phyloP scores from a whole-genome alignment of 495 filamentous ascomycete species.

The Hypoxylon cercidicola region DNA sequence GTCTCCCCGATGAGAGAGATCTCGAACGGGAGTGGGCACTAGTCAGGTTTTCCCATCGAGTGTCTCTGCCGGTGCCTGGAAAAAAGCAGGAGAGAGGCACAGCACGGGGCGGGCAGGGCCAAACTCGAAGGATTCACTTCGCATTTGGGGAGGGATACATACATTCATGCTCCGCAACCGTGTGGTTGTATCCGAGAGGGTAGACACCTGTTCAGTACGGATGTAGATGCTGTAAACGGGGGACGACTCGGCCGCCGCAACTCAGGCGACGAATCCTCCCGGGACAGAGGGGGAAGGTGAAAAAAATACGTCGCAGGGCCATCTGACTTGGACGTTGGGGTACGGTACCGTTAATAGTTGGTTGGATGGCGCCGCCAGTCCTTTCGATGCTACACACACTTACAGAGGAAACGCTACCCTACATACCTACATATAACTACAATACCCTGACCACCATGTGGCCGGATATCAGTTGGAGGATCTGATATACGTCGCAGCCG shows the following conservation, averaged over 20 bases:
- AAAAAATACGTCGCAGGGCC: constrained; percentile 13
- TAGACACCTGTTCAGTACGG: constrained; percentile 10
- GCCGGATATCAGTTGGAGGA: constrained; percentile 19
- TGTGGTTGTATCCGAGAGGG: constrained; percentile 14
- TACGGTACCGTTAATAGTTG: background rate
- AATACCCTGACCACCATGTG: constrained; percentile 38
- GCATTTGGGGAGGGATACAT: constrained; percentile 7
- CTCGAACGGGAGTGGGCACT: constrained; percentile 2
- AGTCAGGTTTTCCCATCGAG: background rate
- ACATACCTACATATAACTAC: constrained; percentile 1
- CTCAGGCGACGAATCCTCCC: constrained; percentile 31
- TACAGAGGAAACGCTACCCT: constrained; percentile 2
- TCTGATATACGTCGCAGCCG: constrained; percentile 23
- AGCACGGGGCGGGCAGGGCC: constrained; percentile 14
- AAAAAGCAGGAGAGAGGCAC: constrained; percentile 33
- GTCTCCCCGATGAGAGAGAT: background rate
- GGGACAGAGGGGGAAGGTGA: constrained; percentile 5
- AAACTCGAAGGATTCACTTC: constrained; percentile 32
- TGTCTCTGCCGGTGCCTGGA: constrained; percentile 24
- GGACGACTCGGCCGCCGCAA: background rate
- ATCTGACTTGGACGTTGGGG: constrained; percentile 10
- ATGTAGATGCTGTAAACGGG: background rate
- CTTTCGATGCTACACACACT: constrained; percentile 28
- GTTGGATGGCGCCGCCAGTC: constrained; percentile 5
- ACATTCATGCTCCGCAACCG: constrained; percentile 2